A percentile compares a stretch with the other conserved stretches of the same genome.
Evolutionary conservation across 371 early-diverging fungal species (phyloP).

Genomic region (Nematocida sp.): DNA sequence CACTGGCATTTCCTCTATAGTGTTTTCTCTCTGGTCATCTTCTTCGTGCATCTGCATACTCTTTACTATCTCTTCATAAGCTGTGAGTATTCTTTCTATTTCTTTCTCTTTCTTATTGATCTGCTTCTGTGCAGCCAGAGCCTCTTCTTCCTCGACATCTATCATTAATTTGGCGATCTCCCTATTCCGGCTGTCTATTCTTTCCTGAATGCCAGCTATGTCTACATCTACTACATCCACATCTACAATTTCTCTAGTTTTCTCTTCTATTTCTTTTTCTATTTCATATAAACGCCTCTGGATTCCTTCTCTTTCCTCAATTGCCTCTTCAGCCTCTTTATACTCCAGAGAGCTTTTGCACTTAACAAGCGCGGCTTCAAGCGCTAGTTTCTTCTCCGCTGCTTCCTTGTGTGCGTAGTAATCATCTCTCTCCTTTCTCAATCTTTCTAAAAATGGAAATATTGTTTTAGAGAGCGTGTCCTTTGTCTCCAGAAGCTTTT

Average conservation of each 20-base stretch:
- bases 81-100: neutral
- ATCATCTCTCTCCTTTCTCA: conserved; percentile 49
- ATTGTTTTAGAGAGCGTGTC: conserved; percentile 50
- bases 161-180: conserved; percentile 27
- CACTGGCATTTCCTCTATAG: neutral
- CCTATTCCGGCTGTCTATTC: conserved; percentile 57
- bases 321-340: conserved; percentile 50
- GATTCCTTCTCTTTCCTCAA: conserved; percentile 16
- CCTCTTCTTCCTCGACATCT: conserved; percentile 20
- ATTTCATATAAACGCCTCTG: neutral
- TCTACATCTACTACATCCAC: conserved; percentile 47
- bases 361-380: conserved; percentile 7
- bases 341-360: conserved; percentile 76
- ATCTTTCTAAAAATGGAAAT: conserved; percentile 50
- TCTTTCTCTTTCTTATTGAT: conserved; percentile 72
- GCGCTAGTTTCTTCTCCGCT: conserved; percentile 8
- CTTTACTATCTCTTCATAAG: conserved; percentile 67
- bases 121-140: conserved; percentile 3
- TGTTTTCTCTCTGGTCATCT: neutral
- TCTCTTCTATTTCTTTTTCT: conserved; percentile 34
- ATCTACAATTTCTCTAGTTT: conserved; percentile 31
- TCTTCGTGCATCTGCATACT: neutral
- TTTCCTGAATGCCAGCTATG: conserved; percentile 53
- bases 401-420: conserved; percentile 48
- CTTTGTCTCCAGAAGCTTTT: conserved; percentile 53